These are phyloP conservation scores for Talaromyces rugulosus DNA, from an alignment of 2,329 filamentous ascomycete genomes.

Conservation along the genomic window DNA sequence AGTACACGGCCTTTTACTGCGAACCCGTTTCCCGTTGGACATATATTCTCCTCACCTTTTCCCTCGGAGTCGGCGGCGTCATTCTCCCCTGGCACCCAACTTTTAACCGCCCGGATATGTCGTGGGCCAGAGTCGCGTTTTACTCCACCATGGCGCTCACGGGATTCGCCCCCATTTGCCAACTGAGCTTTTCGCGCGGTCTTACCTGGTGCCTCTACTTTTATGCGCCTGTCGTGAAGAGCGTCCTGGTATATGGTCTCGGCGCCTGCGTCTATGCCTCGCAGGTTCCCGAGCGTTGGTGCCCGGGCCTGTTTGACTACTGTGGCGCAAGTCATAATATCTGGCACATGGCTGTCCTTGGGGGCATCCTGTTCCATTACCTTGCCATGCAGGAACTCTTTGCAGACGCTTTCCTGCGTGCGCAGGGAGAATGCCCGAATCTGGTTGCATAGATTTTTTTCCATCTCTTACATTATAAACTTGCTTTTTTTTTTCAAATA, in stretches of 20 bases:
- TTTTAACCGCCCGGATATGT: slow-evolving; percentile 90
- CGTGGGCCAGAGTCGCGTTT: slow-evolving; percentile 87
- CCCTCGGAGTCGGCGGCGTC: slow-evolving; percentile 79
- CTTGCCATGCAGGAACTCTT: slow-evolving; percentile 95
- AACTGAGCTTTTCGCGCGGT: slow-evolving; percentile 75
- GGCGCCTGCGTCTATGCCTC: slow-evolving; percentile 87
- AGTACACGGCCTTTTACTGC: slow-evolving; percentile 98
- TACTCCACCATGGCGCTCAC: slow-evolving; percentile 84
- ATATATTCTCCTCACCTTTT: slow-evolving; percentile 78
- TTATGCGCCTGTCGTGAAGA: slow-evolving; percentile 83
- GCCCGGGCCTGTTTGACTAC: slow-evolving; percentile 90
- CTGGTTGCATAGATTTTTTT: slow-evolving; percentile 4
- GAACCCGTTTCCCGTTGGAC: slow-evolving; percentile 80
- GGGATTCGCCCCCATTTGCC: slow-evolving; percentile 81
- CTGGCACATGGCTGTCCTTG: slow-evolving; percentile 92
- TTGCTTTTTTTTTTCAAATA: background rate
- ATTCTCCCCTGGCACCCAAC: slow-evolving; percentile 93
- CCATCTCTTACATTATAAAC: background rate
- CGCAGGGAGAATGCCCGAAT: slow-evolving; percentile 45
- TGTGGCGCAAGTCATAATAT: slow-evolving; percentile 94
- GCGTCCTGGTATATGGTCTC: slow-evolving; percentile 75
- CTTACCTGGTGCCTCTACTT: slow-evolving; percentile 79
- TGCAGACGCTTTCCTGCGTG: slow-evolving; percentile 66
- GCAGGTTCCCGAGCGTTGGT: slow-evolving; percentile 90
- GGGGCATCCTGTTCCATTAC: slow-evolving; percentile 97